These are phyloP conservation scores for Rutstroemia sp. DNA, from an alignment of 2,329 filamentous ascomycete species.

Conservation along the genomic window DNA sequence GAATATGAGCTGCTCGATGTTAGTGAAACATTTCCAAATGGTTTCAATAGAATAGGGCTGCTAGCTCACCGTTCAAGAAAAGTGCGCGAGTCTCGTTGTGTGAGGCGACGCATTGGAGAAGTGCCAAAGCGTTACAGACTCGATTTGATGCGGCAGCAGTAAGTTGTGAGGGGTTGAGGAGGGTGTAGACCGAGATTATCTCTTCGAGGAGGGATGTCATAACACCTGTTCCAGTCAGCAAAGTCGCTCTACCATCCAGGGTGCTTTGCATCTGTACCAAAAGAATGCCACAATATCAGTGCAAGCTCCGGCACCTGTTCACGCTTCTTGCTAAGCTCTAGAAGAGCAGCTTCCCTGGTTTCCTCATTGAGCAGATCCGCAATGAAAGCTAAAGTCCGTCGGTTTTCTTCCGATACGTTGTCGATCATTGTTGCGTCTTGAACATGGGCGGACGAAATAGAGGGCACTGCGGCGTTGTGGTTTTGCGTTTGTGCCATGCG, in stretches of 20 bases:
- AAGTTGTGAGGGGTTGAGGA: constrained; percentile 92
- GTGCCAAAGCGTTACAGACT: constrained; percentile 92
- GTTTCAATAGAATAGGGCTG: neutral
- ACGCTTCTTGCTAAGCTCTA: constrained; percentile 97
- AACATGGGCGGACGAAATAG: constrained; percentile 38
- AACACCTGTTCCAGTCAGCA: constrained; percentile 55
- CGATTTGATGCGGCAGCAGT: constrained; percentile 96
- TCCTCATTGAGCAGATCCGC: constrained; percentile 82
- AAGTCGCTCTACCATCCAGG: neutral
- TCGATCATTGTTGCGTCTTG: constrained; percentile 55
- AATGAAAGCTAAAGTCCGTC: constrained; percentile 86
- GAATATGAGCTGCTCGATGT: constrained; percentile 73
- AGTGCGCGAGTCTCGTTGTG: constrained; percentile 93
- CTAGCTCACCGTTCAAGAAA: constrained; percentile 74
- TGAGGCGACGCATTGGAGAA: constrained; percentile 93
- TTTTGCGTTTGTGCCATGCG: constrained; percentile 52
- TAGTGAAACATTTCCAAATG: constrained; percentile 8
- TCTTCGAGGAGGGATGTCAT: constrained; percentile 97
- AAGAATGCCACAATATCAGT: constrained; percentile 96
- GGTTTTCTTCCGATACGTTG: constrained; percentile 77
- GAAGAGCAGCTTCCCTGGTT: constrained; percentile 80
- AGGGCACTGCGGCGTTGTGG: constrained; percentile 41
- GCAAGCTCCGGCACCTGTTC: constrained; percentile 97
- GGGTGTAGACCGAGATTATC: constrained; percentile 96
- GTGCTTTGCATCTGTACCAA: constrained; percentile 54